Percentiles rank a stretch among this genome's conserved stretches.
Conservation (phyloP, 2,329 filamentous ascomycete genomes). For the Aulographum hederae region DNA sequence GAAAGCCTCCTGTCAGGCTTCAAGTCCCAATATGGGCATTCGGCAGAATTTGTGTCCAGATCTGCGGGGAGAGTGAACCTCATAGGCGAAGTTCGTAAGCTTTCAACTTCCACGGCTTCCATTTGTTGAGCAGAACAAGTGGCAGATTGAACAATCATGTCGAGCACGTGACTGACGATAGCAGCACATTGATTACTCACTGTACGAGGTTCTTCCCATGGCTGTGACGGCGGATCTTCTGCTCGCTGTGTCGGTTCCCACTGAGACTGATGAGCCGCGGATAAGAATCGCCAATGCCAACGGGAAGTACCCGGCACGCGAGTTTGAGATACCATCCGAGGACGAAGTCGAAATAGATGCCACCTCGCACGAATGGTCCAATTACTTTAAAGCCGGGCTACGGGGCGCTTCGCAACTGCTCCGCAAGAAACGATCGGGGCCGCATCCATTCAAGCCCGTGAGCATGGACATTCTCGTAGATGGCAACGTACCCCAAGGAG, state of each 20-base stretch:
- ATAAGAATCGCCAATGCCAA: constrained; percentile 70
- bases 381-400: constrained; percentile 93
- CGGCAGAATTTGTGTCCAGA: constrained; percentile 6
- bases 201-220: constrained; percentile 92
- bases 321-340: constrained; percentile 51
- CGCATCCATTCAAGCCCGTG: constrained; percentile 41
- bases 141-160: too few species aligned
- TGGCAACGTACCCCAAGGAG: constrained; percentile 79
- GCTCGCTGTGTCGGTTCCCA: constrained; percentile 52
- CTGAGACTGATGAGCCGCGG: constrained; percentile 29
- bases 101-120: too few species aligned
- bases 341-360: constrained; percentile 54
- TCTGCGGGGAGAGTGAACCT: constrained; percentile 6
- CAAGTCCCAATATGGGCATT: constrained; percentile 3
- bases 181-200: constrained; percentile 87
- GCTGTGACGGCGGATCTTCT: constrained; percentile 84
- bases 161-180: too few species aligned
- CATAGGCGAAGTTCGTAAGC: constrained; percentile 5
- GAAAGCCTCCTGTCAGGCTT: constrained; percentile 4
- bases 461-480: constrained; percentile 83
- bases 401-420: constrained; percentile 65
- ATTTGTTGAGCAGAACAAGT: too few species aligned
- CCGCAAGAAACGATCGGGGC: constrained; percentile 41
- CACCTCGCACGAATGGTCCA: constrained; percentile 80
- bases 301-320: constrained; percentile 54